Evolutionary conservation across 441 rosid species (phyloP).

Genomic region (Populus hybrid): DNA sequence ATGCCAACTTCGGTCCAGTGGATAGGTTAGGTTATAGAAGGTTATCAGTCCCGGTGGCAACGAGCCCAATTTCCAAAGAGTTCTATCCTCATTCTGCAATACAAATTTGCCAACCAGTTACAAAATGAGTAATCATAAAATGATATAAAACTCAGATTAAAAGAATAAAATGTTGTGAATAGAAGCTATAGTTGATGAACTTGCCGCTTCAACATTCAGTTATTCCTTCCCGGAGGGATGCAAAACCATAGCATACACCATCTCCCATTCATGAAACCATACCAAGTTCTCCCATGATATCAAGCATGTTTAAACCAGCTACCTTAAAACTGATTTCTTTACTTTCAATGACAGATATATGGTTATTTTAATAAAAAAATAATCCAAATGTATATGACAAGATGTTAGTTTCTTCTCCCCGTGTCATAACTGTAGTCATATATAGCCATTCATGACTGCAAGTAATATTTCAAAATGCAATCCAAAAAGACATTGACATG

Average conservation of each 20-base stretch:
- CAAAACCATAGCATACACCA: neutral
- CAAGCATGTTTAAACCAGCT: neutral
- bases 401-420: neutral
- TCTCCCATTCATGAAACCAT: neutral
- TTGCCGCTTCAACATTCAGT: neutral
- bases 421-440: neutral
- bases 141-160: neutral
- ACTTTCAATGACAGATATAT: neutral
- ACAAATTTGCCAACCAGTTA: constrained; percentile 19
- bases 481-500: neutral
- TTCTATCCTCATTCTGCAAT: constrained; percentile 91
- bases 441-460: neutral
- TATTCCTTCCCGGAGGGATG: neutral
- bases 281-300: neutral
- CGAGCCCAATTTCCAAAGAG: constrained; percentile 95
- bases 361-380: neutral
- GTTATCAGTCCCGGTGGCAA: constrained; percentile 96
- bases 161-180: too few species aligned
- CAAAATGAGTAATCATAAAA: neutral
- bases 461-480: neutral
- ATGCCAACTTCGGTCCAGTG: constrained; percentile 83
- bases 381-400: neutral
- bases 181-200: neutral
- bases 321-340: neutral
- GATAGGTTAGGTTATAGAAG: constrained; percentile 83